phyloP scores from a whole-genome alignment of 1,284 basidiomycete genomes.

The Tetrapyrgos nigripes region DNA sequence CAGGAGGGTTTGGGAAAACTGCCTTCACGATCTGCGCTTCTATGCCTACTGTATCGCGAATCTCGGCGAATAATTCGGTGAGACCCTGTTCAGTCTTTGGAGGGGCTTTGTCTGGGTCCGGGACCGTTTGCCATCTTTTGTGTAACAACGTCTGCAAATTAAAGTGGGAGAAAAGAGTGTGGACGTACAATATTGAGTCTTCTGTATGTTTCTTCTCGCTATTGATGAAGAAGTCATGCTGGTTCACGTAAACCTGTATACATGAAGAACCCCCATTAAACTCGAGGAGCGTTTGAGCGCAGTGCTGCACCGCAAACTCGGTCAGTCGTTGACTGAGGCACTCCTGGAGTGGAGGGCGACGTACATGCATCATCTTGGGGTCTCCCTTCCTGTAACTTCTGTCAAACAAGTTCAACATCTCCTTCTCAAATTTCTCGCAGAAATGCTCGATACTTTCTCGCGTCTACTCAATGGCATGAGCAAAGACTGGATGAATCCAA shows the following conservation, averaged over 20 bases:
- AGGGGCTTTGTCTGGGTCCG: conserved; percentile 80
- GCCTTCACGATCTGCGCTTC: conserved; percentile 99
- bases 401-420: conserved; percentile 97
- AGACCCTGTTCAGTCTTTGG: conserved; percentile 87
- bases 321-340: neutral
- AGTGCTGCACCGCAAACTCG: conserved; percentile 69
- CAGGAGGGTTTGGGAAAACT: conserved; percentile 95
- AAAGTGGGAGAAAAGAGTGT: conserved; percentile 3
- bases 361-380: conserved; percentile 98
- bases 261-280: conserved; percentile 98
- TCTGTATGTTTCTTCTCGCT: conserved; percentile 67
- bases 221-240: conserved; percentile 99
- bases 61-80: conserved; percentile 85
- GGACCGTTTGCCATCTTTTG: conserved; percentile 80
- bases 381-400: conserved; percentile 95
- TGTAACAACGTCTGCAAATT: conserved; percentile 18
- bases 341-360: conserved; percentile 35
- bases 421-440: conserved; percentile 98
- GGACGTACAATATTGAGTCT: conserved; percentile 66
- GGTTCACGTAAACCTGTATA: conserved; percentile 99
- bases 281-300: conserved; percentile 94
- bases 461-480: conserved; percentile 53
- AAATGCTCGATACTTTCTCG: conserved; percentile 93
- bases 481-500: neutral
- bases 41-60: conserved; percentile 90